These are phyloP conservation scores for Tylopilus vinaceipallidus DNA, from an alignment of 768 basidiomycete genomes.

Conservation along the genomic window DNA sequence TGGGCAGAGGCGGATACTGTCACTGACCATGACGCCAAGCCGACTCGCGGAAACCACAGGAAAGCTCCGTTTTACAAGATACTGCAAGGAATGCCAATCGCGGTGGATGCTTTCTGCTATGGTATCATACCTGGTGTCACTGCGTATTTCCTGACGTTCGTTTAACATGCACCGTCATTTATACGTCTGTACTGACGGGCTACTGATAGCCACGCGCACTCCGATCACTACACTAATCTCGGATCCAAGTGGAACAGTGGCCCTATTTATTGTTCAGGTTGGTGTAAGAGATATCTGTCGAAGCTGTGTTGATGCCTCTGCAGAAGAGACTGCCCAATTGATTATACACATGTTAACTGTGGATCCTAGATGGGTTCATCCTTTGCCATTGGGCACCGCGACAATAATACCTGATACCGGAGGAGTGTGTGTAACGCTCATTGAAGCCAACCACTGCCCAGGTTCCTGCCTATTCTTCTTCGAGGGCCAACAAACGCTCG, in stretches of 20 bases:
- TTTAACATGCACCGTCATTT: background rate
- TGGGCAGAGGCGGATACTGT: slow-evolving; percentile 78
- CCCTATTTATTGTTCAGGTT: slow-evolving; percentile 90
- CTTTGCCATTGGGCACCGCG: slow-evolving; percentile 78
- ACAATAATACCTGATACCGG: slow-evolving; percentile 76
- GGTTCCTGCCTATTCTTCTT: slow-evolving; percentile 94
- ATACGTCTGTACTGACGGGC: slow-evolving; percentile 7
- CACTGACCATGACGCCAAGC: slow-evolving; percentile 47
- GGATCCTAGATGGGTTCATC: slow-evolving; percentile 83
- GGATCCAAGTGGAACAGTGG: slow-evolving; percentile 86
- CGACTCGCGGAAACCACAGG: slow-evolving; percentile 52
- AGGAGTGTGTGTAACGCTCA: slow-evolving; percentile 86
- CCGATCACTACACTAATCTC: slow-evolving; percentile 94
- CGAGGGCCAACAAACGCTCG: slow-evolving; percentile 84
- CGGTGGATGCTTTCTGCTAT: slow-evolving; percentile 96
- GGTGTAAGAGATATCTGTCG: background rate
- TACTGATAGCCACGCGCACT: slow-evolving; percentile 82
- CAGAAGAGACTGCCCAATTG: slow-evolving; percentile 83
- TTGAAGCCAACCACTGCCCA: slow-evolving; percentile 99
- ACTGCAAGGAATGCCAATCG: slow-evolving; percentile 94
- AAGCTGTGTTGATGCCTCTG: background rate
- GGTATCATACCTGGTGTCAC: slow-evolving; percentile 86
- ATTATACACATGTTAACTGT: slow-evolving; percentile 91
- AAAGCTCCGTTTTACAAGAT: slow-evolving; percentile 96
- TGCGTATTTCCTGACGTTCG: slow-evolving; percentile 88